Conservation (phyloP, 345 rosid genomes). For the Carallia brachiata region DNA sequence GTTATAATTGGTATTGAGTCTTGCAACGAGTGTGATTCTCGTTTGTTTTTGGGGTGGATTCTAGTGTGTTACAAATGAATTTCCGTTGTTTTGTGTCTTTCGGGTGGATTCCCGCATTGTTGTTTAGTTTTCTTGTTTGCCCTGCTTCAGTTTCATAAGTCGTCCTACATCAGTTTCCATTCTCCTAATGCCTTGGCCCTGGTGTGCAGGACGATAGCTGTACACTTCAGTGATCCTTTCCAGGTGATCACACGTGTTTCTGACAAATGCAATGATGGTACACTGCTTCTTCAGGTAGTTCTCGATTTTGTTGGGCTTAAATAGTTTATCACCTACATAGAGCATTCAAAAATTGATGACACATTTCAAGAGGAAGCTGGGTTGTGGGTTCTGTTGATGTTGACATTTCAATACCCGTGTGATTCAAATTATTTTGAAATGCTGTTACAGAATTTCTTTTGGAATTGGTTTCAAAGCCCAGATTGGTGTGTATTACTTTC, state of each 20-base stretch:
- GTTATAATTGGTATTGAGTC: too few species aligned
- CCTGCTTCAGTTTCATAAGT: too few species aligned
- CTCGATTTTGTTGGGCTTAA: neutral
- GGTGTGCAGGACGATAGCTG: slow-evolving; percentile 76
- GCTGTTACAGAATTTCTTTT: neutral
- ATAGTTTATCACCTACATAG: neutral
- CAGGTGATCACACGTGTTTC: slow-evolving; percentile 77
- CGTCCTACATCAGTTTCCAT: neutral
- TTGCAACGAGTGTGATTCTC: too few species aligned
- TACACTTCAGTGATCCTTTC: slow-evolving; percentile 93
- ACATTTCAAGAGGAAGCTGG: neutral
- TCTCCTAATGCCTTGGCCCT: slow-evolving; percentile 16
- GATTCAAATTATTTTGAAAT: neutral
- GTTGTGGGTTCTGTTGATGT: neutral
- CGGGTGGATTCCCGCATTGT: too few species aligned
- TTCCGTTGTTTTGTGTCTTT: too few species aligned
- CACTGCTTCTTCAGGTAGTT: slow-evolving; percentile 79
- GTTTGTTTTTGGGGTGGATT: too few species aligned
- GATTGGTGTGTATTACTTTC: slow-evolving; percentile 21
- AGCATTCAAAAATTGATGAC: neutral
- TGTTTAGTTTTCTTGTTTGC: too few species aligned
- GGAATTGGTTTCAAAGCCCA: slow-evolving; percentile 1
- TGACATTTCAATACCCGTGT: neutral
- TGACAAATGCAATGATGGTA: slow-evolving; percentile 82
- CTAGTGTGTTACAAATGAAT: too few species aligned